Evolutionary conservation across 805 yeast genomes (phyloP), one percentile per base, ranked within the genome.

Genomic region (Saccharomycopsis oosterbeekiorum): DNA sequence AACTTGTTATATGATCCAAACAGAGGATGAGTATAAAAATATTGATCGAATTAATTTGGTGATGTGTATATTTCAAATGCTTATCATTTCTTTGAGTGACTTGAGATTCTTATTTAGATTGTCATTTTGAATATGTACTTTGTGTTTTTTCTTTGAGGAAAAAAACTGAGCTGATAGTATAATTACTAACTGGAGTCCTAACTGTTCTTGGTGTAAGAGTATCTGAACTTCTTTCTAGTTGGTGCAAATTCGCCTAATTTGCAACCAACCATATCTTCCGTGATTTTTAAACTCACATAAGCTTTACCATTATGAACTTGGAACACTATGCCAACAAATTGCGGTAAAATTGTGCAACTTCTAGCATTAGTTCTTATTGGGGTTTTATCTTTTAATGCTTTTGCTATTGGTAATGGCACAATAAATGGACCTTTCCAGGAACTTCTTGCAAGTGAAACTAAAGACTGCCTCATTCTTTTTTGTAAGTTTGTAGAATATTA

Each of bases 281-380:
- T 83, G 36, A 94, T 82, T 66, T 86, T 89, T 59, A 94, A 80
- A 58, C 90, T 89, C 47, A 91, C 96, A 70, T 92, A 94, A 67
- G 90, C 96, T 70, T 87, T 89, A 36, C 99, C 99, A 74, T 94
- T 94, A 75, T 94, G 99, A 41, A 94, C 89, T 74, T 94, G 96
- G 73, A 94, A 94, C 68, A 85, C 87, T 61, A 94, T 78, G 4
- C 99, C 99, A 40, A 94, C 97, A 74, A 94, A 93, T 71, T 90
- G 96, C 21, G 99, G 99, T 57, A 94, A 76, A 60, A 94, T 89
- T 19, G 98, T 94, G 70, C 98, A 94, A 41, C 93, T 78, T 72
- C 99, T 83, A 53, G 97, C 97, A 68, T 91, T 89, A n/a, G 99
- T 94, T 75, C 97, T 81, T 64, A 94, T 89, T 2, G 98, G 96